Percentiles rank a stretch among this genome's conserved stretches.
phyloP scores from a whole-genome alignment of 2,329 filamentous ascomycete species.

The Onygenales sp. region DNA sequence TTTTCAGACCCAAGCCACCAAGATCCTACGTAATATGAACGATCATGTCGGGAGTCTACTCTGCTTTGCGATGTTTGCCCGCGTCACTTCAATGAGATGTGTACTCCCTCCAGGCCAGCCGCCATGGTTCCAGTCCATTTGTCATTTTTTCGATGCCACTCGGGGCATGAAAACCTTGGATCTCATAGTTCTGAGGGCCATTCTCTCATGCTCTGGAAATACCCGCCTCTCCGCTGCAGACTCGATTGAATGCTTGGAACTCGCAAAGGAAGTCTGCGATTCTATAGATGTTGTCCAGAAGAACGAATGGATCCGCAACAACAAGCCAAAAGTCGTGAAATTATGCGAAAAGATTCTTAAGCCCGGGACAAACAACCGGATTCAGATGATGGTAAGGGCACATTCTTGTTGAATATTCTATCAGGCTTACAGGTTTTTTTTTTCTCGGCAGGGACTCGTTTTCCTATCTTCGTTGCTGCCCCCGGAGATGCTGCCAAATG shows the following conservation, averaged over 20 bases:
- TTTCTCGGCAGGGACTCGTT: slow-evolving; percentile 18
- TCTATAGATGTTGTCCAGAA: slow-evolving; percentile 24
- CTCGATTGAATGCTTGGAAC: slow-evolving; percentile 24
- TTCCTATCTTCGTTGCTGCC: slow-evolving; percentile 23
- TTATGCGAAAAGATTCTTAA: slow-evolving; percentile 28
- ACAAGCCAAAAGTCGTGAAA: slow-evolving; percentile 26
- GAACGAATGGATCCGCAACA: slow-evolving; percentile 23
- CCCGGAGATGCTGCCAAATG: slow-evolving; percentile 14
- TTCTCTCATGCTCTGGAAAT: slow-evolving; percentile 31
- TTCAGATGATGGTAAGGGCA: slow-evolving; percentile 26
- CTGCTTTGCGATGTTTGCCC: slow-evolving; percentile 32
- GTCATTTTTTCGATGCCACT: slow-evolving; percentile 30
- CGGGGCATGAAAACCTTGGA: slow-evolving; percentile 32
- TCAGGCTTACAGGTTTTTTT: neutral
- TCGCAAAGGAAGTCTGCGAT: slow-evolving; percentile 27
- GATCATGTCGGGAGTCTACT: slow-evolving; percentile 33
- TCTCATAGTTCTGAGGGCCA: slow-evolving; percentile 30
- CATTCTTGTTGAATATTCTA: neutral
- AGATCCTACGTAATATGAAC: slow-evolving; percentile 28
- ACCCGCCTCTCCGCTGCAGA: slow-evolving; percentile 19
- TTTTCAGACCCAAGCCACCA: slow-evolving; percentile 28
- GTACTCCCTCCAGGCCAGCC: neutral
- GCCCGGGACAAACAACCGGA: slow-evolving; percentile 18
- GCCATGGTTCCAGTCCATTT: slow-evolving; percentile 26
- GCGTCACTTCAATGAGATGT: slow-evolving; percentile 18